Evolutionary conservation across 2,329 filamentous ascomycete species (phyloP), one percentile per base, ranked within the genome.

Genomic region (Colletotrichum graminicola): DNA sequence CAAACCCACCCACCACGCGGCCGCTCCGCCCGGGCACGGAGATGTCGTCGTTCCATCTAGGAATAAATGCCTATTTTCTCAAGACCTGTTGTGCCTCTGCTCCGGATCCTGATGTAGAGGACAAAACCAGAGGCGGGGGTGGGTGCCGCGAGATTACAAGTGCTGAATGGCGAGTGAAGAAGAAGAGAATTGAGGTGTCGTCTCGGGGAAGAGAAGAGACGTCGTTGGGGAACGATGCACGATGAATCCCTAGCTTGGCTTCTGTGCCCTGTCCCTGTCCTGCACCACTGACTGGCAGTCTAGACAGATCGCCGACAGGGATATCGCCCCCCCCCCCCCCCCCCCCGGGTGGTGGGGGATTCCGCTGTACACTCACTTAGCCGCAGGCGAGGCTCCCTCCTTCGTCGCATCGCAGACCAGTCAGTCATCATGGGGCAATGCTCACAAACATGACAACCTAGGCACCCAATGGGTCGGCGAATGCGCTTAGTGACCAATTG

Each of bases 341-440:
- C 26, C 59, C 21, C 26, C 59, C 21, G 26, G 82, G 78, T 85
- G 83, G 83, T 16, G 84, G 84, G 51, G 83, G 84, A 57, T 56
- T 83, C 83, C 14, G 79, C 83, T 1, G 80, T 84, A 5, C 83
- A 85, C 68, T 82, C 82, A 3, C 78, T 85, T 12, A 5, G 83
- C 82, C 1, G 76, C 84, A 32, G 82, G 78, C 62, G 81, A 84
- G 79, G 2, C 10, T 34, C 78, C 84, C 23, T 11, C 43, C 43
- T 4, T 21, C 21, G 18, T 45, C 21, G 8, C 36, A 77, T 80
- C 49, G 78, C 83, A 14, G 74, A 14, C 77, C 81, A 66, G 79
- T 84, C 26, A 83, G 84, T 72, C 82, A 84, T 73, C 84, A 84
- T 66, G 79, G 80, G 64, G 83, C 84, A 72, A 79, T 84, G 65